Evolutionary conservation across 352 stramenopile genomes (phyloP).

Genomic region (Phytophthora melonis): DNA sequence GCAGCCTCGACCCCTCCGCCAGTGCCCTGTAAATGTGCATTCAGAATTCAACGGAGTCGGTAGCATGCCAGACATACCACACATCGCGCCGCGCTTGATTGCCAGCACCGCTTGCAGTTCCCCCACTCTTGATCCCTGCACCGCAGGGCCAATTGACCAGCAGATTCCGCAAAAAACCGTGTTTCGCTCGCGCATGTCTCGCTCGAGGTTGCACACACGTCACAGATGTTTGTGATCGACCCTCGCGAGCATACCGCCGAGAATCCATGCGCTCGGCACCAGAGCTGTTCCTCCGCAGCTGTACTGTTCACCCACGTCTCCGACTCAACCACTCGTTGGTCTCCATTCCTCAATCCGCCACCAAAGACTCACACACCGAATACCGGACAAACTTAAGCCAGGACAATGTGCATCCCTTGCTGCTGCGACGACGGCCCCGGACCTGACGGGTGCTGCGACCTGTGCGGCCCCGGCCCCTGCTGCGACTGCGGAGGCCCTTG

Average conservation of each 20-base stretch:
- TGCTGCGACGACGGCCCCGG: constrained; percentile 32
- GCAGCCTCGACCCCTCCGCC: too few relatives aligned
- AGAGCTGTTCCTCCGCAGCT: neutral
- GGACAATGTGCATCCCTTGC: constrained; percentile 33
- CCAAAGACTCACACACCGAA: constrained; percentile 9
- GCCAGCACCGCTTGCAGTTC: neutral
- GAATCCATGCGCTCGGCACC: constrained; percentile 14
- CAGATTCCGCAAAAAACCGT: constrained; percentile 2
- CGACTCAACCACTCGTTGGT: constrained; percentile 7
- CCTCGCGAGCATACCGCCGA: neutral
- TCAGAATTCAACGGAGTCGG: too few relatives aligned
- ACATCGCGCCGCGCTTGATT: too few relatives aligned
- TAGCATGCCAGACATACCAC: too few relatives aligned
- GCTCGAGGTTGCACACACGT: constrained; percentile 15
- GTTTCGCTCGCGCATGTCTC: constrained; percentile 14
- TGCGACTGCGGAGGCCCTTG: constrained; percentile 15
- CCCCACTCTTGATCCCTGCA: neutral
- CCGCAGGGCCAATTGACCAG: neutral
- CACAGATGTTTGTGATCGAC: constrained; percentile 36
- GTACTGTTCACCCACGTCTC: constrained; percentile 18
- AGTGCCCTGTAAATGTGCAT: too few relatives aligned
- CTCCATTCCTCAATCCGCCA: constrained; percentile 30
- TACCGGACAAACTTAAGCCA: neutral
- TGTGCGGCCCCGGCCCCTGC: constrained; percentile 16
- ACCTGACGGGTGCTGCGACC: constrained; percentile 23